Evolutionary conservation across 2,329 filamentous ascomycete species (phyloP).

Genomic region (Fusarium sp.): DNA sequence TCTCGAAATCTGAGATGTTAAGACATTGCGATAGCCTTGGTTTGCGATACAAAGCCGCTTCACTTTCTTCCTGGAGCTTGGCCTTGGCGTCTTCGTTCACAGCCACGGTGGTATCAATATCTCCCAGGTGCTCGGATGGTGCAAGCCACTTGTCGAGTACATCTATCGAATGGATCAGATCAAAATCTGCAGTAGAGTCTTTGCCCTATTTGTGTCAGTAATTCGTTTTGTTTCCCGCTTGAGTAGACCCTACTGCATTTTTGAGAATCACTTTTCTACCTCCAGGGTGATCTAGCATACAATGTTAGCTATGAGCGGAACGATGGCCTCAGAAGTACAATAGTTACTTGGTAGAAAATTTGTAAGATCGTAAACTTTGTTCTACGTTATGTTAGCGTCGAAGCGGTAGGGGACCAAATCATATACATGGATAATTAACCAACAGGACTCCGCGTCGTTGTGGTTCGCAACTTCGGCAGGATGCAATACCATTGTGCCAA

Average conservation of each 20-base stretch:
- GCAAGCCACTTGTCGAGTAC: constrained; percentile 31
- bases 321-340: fast-evolving
- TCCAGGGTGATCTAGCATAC: constrained; percentile 13
- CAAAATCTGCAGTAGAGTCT: constrained; percentile 25
- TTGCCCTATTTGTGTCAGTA: constrained; percentile 4
- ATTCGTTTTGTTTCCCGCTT: fast-evolving
- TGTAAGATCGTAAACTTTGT: constrained; percentile 33
- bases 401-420: neutral
- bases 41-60: neutral
- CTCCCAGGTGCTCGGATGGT: constrained; percentile 13
- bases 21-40: constrained; percentile 21
- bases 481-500: constrained; percentile 7
- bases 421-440: constrained; percentile 33
- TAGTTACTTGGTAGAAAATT: constrained; percentile 22
- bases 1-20: constrained; percentile 22
- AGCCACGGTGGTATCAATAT: constrained; percentile 7
- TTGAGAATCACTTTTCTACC: constrained; percentile 31
- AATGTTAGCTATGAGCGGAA: neutral
- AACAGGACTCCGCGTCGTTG: constrained; percentile 27
- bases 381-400: neutral
- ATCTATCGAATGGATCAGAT: constrained; percentile 28
- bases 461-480: constrained; percentile 21
- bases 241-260: constrained; percentile 6
- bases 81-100: neutral
- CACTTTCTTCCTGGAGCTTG: neutral